Conservation (phyloP, 2,329 filamentous ascomycete genomes). For the Penicillium oxalicum region DNA sequence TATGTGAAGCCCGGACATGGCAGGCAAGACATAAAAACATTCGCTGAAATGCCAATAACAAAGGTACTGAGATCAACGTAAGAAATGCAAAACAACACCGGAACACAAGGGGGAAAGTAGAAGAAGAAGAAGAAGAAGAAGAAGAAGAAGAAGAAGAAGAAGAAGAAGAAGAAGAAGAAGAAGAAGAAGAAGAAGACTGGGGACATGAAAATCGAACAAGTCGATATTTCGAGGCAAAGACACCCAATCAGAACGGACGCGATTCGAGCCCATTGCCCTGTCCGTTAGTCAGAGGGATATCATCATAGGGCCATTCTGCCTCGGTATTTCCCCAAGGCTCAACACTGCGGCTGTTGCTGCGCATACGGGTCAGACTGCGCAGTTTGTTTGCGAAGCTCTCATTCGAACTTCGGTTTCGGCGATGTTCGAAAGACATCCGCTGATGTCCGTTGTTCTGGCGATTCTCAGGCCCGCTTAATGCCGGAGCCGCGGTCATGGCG, state of each 20-base stretch:
- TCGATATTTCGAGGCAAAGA: neutral
- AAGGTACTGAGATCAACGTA: no score
- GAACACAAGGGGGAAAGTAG: constrained; percentile 10
- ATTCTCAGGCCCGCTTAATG: constrained; percentile 20
- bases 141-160: neutral
- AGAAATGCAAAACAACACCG: constrained; percentile 1
- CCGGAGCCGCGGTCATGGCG: constrained; percentile 33
- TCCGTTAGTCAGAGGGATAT: constrained; percentile 17
- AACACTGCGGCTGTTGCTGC: constrained; percentile 49
- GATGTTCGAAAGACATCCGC: constrained; percentile 43
- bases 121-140: neutral
- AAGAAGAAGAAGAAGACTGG: neutral
- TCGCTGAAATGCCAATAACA: no score
- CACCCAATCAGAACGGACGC: neutral
- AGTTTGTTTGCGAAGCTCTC: constrained; percentile 52
- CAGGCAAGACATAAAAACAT: no score
- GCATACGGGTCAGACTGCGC: constrained; percentile 52
- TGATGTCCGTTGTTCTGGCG: constrained; percentile 27
- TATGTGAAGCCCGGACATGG: no score
- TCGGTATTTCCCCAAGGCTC: constrained; percentile 22
- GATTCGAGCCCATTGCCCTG: constrained; percentile 10
- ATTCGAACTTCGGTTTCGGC: constrained; percentile 51
- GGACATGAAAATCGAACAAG: neutral
- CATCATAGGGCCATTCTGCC: constrained; percentile 24
- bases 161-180: neutral